Evolutionary conservation across 2,329 filamentous ascomycete species (phyloP), one percentile per base, ranked within the genome.

Genomic region (Periconia macrospinosa): DNA sequence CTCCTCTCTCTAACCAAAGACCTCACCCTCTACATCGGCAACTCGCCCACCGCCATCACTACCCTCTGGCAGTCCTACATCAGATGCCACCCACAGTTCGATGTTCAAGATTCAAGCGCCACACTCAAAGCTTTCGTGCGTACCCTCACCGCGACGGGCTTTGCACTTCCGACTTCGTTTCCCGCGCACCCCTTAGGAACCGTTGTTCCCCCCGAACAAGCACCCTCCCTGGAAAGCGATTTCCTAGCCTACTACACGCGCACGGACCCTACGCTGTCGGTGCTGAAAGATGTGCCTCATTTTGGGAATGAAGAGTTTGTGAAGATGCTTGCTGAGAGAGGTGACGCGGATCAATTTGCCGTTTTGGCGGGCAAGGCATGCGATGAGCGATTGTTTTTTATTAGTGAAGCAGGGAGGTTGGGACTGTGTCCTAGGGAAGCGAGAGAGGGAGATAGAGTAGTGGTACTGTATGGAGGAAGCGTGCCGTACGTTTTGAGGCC

Each of bases 321-420:
- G 6, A n/a, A 23, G 18, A 54, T 14, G 41, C 52, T 50, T 13
- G 47, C 52, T 2, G 30, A 37, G 30, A 6, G 2, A 9, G 54
- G 54, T 7, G 54, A 59, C 41, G 51, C 57, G 23, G 49, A 56
- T 33, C 57, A 55, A 27, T 57, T 59, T 18, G 52, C 50, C 10
- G 52, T 59, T 2, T 20, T 59, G 8, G 43, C 45, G 2, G 54
- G 54, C 14, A 59, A 59, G 44, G 52, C 43, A n/a, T 57, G 52
- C 35, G 51, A 57, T 49, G 57, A 59, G 47, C 46, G 54, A 9
- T 49, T 49, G 23, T 56, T 56, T 40, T 49, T 59, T 41, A 11
- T 52, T 15, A 53, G 51, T 7, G 13, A 17, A 7, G 27, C 48
- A 6, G 47, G 47, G 2, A 23, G 45, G 1, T 48, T 59, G 40